Percentiles rank a stretch among this genome's conserved stretches.
phyloP scores from a whole-genome alignment of 2,329 filamentous ascomycete genomes.

The Bertia moriformis region DNA sequence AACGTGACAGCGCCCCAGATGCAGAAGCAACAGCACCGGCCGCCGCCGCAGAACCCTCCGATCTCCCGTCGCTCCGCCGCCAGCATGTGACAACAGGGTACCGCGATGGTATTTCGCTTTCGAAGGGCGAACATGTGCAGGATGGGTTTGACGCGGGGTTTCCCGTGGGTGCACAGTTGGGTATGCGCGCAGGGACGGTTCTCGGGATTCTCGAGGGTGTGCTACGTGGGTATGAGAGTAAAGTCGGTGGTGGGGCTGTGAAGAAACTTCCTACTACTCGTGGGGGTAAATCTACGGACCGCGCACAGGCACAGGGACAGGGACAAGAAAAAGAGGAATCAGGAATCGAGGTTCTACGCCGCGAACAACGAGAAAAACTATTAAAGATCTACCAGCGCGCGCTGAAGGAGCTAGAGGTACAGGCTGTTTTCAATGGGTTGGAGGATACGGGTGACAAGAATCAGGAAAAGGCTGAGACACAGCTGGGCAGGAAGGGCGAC shows the following conservation, averaged over 20 bases:
- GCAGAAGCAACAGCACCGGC: neutral
- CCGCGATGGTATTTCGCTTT: neutral
- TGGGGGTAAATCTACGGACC: neutral
- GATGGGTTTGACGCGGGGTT: neutral
- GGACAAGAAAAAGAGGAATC: neutral
- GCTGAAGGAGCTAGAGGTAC: neutral
- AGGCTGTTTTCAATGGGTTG: neutral
- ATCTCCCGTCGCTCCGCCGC: neutral
- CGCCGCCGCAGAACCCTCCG: neutral
- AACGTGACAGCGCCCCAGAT: no score
- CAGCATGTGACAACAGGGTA: neutral
- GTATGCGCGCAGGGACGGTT: neutral
- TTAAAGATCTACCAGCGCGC: neutral
- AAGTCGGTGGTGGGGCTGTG: neutral
- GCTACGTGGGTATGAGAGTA: neutral
- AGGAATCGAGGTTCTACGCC: neutral
- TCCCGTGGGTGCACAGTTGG: neutral
- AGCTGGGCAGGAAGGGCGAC: conserved; percentile 13
- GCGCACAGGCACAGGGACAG: no score
- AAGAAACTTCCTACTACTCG: neutral
- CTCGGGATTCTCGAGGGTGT: neutral
- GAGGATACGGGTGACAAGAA: conserved; percentile 1
- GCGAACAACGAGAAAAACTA: neutral
- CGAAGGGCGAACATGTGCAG: conserved; percentile 1
- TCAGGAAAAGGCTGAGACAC: conserved; percentile 12